Conservation (phyloP, 441 rosid genomes). For the Isatis lusitanica region DNA sequence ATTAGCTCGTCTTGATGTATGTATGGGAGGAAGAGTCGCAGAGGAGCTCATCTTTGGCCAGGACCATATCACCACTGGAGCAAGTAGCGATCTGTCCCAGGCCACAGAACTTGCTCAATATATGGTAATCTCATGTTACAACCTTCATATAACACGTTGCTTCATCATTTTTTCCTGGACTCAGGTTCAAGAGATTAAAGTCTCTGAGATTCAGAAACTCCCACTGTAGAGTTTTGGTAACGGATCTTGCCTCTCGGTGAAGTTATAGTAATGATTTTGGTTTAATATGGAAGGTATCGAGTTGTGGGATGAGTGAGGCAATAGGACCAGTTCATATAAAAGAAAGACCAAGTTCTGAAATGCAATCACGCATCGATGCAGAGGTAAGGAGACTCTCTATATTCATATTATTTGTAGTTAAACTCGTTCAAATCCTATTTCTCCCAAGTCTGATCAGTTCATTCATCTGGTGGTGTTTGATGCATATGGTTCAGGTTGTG, state of each 20-base stretch:
- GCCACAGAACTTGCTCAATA: conserved; percentile 98
- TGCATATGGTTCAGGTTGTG: conserved; percentile 62
- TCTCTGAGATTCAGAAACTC: background rate
- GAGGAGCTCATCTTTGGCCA: conserved; percentile 96
- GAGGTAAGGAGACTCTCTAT: conserved; percentile 53
- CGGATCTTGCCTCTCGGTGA: background rate
- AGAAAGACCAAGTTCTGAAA: conserved; percentile 93
- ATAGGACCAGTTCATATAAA: conserved; percentile 92
- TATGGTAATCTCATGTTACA: conserved; percentile 56
- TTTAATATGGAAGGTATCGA: conserved; percentile 62
- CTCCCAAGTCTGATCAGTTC: conserved; percentile 6
- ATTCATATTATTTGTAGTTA: background rate
- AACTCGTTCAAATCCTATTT: background rate
- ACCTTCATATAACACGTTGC: background rate
- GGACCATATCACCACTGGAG: conserved; percentile 92
- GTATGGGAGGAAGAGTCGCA: conserved; percentile 99
- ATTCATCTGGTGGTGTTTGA: conserved; percentile 23
- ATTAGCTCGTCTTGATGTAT: conserved; percentile 95
- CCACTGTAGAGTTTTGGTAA: background rate
- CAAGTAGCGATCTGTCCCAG: conserved; percentile 85
- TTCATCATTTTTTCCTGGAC: background rate
- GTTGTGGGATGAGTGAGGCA: conserved; percentile 93
- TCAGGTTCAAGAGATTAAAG: background rate
- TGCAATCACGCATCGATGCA: conserved; percentile 95
- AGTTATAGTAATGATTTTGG: conserved; percentile 11